Evolutionary conservation across 169 alveolate genomes (phyloP).

Genomic region (Amoebophrya sp.): DNA sequence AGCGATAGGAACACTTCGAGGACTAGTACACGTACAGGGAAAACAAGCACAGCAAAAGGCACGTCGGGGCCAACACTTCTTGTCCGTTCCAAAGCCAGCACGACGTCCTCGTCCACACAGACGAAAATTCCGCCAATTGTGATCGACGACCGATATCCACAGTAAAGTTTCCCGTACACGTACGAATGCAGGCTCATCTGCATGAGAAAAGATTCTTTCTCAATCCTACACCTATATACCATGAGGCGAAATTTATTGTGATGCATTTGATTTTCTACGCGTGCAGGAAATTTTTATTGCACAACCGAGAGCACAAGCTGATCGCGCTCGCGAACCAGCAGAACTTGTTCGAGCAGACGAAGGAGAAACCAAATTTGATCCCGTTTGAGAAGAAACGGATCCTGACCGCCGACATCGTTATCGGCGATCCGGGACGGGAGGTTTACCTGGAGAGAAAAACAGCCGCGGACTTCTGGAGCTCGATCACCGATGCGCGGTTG

Average conservation of each 20-base stretch:
- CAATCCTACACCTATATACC: no score
- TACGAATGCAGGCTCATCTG: no score
- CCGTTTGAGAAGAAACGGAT: background rate
- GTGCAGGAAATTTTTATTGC: no score
- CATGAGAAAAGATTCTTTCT: no score
- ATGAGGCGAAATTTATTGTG: no score
- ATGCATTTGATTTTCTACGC: no score
- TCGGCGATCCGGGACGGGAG: background rate
- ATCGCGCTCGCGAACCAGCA: background rate
- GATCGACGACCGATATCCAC: conserved; percentile 8
- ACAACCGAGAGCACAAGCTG: conserved; percentile 19
- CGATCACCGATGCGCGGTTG: background rate
- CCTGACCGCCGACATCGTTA: background rate
- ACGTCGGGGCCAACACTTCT: no score
- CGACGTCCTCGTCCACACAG: background rate
- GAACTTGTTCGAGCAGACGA: no score
- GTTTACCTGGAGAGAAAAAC: background rate
- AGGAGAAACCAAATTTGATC: background rate
- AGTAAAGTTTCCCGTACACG: no score
- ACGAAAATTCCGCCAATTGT: background rate
- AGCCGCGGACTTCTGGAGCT: background rate
- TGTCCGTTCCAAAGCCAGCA: background rate
- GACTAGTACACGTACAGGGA: no score
- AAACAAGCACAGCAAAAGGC: no score
- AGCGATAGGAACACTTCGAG: no score